Conservation (phyloP, 768 basidiomycete species). For the Russula sp. region DNA sequence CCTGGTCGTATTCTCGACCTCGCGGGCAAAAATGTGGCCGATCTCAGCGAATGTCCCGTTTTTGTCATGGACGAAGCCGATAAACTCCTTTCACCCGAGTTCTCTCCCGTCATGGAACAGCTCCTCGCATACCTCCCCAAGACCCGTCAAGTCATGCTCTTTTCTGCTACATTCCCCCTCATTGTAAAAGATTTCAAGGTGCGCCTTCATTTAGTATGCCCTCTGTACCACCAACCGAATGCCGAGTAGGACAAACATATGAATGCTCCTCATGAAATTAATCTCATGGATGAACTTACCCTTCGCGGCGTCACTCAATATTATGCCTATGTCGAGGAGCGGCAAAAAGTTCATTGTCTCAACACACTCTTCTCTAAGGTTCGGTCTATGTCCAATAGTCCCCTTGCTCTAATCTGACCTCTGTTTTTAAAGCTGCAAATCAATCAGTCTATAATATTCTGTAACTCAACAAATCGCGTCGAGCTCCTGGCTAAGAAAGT, state of each 20-base stretch:
- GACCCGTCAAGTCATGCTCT: constrained; percentile 95
- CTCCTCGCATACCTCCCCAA: constrained; percentile 76
- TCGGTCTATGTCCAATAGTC: constrained; percentile 13
- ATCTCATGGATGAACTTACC: constrained; percentile 99
- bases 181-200: constrained; percentile 99
- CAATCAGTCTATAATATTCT: constrained; percentile 99
- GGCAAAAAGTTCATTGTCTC: constrained; percentile 98
- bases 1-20: constrained; percentile 95
- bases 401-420: constrained; percentile 5
- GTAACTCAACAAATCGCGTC: constrained; percentile 99
- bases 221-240: constrained; percentile 14
- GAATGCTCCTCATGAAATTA: constrained; percentile 93
- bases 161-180: constrained; percentile 98
- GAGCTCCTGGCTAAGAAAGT: constrained; percentile 99
- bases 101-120: constrained; percentile 97
- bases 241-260: constrained; percentile 82
- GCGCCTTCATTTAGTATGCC: constrained; percentile 14
- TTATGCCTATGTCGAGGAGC: constrained; percentile 98
- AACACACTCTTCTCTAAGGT: constrained; percentile 99
- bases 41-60: constrained; percentile 88
- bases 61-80: constrained; percentile 99
- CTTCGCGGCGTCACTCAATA: constrained; percentile 98
- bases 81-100: constrained; percentile 94
- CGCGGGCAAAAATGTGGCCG: constrained; percentile 86
- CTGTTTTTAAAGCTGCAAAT: constrained; percentile 77